phyloP scores from a whole-genome alignment of 1,284 basidiomycete genomes.

The Albatrellus sp. region DNA sequence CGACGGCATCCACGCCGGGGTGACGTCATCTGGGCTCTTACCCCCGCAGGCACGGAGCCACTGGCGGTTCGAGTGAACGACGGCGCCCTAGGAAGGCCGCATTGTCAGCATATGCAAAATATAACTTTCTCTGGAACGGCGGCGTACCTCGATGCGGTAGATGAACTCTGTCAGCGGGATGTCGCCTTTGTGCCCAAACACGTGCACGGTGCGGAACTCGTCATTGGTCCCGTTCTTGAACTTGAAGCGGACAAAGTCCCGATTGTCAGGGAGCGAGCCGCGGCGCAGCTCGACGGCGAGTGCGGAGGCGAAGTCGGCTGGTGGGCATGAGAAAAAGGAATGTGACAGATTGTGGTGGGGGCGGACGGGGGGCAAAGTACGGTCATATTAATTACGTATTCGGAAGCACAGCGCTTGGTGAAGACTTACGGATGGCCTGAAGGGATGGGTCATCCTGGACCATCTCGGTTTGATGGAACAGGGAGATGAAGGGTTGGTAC shows the following conservation, averaged over 20 bases:
- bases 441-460: slow-evolving; percentile 43
- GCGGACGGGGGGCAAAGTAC: slow-evolving; percentile 5
- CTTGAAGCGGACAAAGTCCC: slow-evolving; percentile 70
- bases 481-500: slow-evolving; percentile 83
- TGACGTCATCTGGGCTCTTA: slow-evolving; percentile 1
- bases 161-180: slow-evolving; percentile 72
- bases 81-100: slow-evolving; percentile 33
- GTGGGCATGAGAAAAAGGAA: no score
- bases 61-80: slow-evolving; percentile 55
- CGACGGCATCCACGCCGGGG: slow-evolving; percentile 1
- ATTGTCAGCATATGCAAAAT: background rate
- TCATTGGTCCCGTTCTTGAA: slow-evolving; percentile 74
- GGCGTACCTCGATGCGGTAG: slow-evolving; percentile 55
- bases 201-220: slow-evolving; percentile 47
- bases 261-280: slow-evolving; percentile 57
- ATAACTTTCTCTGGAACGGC: background rate
- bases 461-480: slow-evolving; percentile 69
- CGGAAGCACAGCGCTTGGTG: slow-evolving; percentile 1
- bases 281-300: slow-evolving; percentile 71
- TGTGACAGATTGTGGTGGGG: background rate
- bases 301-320: slow-evolving; percentile 71
- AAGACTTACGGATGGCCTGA: slow-evolving; percentile 47
- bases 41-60: slow-evolving; percentile 48
- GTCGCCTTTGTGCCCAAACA: slow-evolving; percentile 56
- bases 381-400: slow-evolving; percentile 1